These are phyloP conservation scores for Circinella umbellata DNA, from an alignment of 371 early-diverging fungal genomes.

Conservation along the genomic window DNA sequence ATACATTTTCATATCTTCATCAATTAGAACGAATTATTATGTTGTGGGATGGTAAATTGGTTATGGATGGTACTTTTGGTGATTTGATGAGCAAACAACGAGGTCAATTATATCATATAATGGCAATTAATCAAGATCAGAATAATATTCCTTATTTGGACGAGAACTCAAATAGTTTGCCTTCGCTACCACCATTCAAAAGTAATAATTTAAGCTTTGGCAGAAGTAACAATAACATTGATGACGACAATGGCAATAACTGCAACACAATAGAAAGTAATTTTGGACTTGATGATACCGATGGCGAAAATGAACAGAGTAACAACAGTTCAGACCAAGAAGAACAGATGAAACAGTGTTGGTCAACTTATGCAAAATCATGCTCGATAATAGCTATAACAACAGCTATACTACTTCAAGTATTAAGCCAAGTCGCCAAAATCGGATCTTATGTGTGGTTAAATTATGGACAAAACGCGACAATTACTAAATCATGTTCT, in stretches of 20 bases:
- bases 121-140: constrained; percentile 36
- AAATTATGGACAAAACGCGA: neutral
- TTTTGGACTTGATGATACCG: neutral
- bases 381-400: neutral
- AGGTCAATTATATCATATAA: constrained; percentile 56
- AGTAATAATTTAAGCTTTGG: no score
- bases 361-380: constrained; percentile 59
- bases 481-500: constrained; percentile 38
- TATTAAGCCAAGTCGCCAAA: neutral
- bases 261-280: no score
- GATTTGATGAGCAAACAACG: constrained; percentile 68
- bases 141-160: constrained; percentile 10
- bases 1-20: constrained; percentile 83
- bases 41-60: constrained; percentile 76
- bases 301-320: no score
- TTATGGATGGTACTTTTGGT: constrained; percentile 73
- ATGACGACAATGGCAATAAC: neutral
- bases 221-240: neutral
- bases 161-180: no score
- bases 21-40: constrained; percentile 70
- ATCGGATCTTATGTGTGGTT: neutral
- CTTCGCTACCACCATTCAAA: no score
- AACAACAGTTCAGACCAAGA: neutral
- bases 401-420: neutral
- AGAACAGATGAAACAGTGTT: constrained; percentile 74